These are phyloP conservation scores for Lepidium didymum DNA, from an alignment of 345 rosid genomes.

Conservation along the genomic window DNA sequence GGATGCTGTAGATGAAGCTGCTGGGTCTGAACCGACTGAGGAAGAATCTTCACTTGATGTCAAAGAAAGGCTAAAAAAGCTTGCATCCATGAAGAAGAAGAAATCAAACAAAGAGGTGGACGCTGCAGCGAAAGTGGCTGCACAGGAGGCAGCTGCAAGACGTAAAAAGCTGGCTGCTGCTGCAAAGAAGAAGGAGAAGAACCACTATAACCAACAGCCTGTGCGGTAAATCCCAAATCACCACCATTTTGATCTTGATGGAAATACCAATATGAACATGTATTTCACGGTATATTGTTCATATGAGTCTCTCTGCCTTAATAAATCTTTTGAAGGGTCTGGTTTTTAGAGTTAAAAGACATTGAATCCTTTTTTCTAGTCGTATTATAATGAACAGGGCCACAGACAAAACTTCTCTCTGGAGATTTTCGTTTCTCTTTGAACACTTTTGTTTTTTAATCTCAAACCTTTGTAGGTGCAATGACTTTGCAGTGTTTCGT, in stretches of 20 bases:
- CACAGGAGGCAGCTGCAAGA: conserved; percentile 70
- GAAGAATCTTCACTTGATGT: conserved; percentile 43
- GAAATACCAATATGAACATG: conserved; percentile 22
- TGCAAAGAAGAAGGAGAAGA: conserved; percentile 89
- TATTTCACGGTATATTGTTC: conserved; percentile 22
- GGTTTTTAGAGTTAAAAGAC: conserved; percentile 9
- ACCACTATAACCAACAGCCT: conserved; percentile 75
- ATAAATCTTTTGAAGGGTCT: conserved; percentile 20
- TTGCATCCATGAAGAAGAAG: conserved; percentile 58
- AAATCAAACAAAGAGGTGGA: conserved; percentile 73
- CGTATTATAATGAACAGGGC: conserved; percentile 18
- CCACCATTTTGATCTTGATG: conserved; percentile 18
- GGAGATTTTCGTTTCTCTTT: neutral
- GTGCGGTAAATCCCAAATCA: conserved; percentile 36
- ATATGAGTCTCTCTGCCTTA: conserved; percentile 24
- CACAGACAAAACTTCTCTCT: neutral
- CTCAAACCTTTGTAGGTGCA: conserved; percentile 2
- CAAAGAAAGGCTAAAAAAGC: conserved; percentile 63
- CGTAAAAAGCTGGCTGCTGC: conserved; percentile 67
- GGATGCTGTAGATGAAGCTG: conserved; percentile 19
- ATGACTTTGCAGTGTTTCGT: neutral
- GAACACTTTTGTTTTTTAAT: neutral
- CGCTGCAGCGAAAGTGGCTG: conserved; percentile 62
- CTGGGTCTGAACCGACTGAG: conserved; percentile 34
- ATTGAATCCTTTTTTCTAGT: conserved; percentile 17